These are phyloP conservation scores for Aspergillus ruber DNA, from an alignment of 2,329 filamentous ascomycete genomes.

Conservation along the genomic window DNA sequence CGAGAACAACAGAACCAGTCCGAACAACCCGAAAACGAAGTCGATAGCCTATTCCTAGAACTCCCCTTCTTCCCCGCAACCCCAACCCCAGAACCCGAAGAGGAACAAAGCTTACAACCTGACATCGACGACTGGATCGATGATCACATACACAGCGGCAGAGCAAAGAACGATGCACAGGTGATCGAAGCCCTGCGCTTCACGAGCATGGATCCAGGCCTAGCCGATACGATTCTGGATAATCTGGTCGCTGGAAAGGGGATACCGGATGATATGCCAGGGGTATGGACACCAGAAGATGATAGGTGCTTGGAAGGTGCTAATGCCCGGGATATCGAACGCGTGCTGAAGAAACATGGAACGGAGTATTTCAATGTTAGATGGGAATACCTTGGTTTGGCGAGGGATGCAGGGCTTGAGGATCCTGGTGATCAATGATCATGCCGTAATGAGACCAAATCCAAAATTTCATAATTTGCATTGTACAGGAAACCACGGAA, in stretches of 20 bases:
- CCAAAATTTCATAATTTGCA: not conserved
- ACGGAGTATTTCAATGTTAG: conserved; percentile 25
- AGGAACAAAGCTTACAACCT: conserved; percentile 11
- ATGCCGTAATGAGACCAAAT: not conserved
- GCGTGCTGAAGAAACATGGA: conserved; percentile 41
- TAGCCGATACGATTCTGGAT: conserved; percentile 33
- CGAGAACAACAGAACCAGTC: not conserved
- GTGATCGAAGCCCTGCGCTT: conserved; percentile 30
- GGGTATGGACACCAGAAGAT: conserved; percentile 44
- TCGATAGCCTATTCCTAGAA: conserved; percentile 21
- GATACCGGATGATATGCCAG: conserved; percentile 36
- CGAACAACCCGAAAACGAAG: conserved; percentile 6
- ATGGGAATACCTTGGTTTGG: conserved; percentile 31
- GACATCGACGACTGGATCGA: conserved; percentile 37
- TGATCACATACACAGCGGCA: conserved; percentile 22
- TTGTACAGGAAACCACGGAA: not conserved
- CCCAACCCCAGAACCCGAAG: conserved; percentile 12
- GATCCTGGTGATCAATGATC: conserved; percentile 1
- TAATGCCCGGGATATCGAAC: conserved; percentile 28
- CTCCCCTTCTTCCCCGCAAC: conserved; percentile 24
- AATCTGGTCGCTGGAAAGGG: conserved; percentile 23
- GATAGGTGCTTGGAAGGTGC: conserved; percentile 31
- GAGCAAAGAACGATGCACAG: conserved; percentile 22
- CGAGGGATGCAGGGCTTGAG: conserved; percentile 15
- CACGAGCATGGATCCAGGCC: conserved; percentile 34